Evolutionary conservation across 2,329 filamentous ascomycete species (phyloP), one percentile per base, ranked within the genome.

Genomic region (Ophiocordyceps camponoti-floridani): DNA sequence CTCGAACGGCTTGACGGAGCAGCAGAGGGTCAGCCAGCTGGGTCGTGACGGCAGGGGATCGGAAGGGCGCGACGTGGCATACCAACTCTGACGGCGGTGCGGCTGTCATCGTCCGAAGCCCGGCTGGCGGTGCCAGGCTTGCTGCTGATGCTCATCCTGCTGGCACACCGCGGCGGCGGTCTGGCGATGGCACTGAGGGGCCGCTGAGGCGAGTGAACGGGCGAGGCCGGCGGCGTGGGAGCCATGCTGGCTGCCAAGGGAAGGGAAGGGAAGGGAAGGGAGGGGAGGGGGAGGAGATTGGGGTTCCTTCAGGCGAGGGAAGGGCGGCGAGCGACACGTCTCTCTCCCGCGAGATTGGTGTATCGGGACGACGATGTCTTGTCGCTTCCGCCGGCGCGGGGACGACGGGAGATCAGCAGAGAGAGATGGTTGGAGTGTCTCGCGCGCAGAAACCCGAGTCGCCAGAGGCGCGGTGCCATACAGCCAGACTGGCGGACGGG

Each of bases 81-180:
- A 95, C 88, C 88, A 60, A 95, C 88, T 89, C 85, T 91, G 65
- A 95, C 88, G 26, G 88, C 84, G 7, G 88, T 94, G 60, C 84
- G 88, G 50, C 73, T 74, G 60, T 94, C 88, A 54, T 95, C 88
- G 56, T 95, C 88, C 0, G 87, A 94, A 23, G 82, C 81, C 57
- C 85, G 77, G 64, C 85, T 94, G 50, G 78, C 82, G 44, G 72
- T 79, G 56, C 76, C 79, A 44, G 77, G 79, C 62, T 83, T 89
- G 66, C 83, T 84, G 55, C 73, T 80, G 68, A 82, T 82, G 66
- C 86, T 94, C 72, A 94, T 70, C 53, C 88, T 83, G 65, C 86
- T 94, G 53, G 72, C 84, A 59, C 84, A 91, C 60, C 85, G 63
- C 19, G 69, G 73, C 40, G 82, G 72, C 41, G 84, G 73, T 55